Base-by-base conservation (phyloP, 2,329 filamentous ascomycete genomes). In the Emergomyces africanus region DNA sequence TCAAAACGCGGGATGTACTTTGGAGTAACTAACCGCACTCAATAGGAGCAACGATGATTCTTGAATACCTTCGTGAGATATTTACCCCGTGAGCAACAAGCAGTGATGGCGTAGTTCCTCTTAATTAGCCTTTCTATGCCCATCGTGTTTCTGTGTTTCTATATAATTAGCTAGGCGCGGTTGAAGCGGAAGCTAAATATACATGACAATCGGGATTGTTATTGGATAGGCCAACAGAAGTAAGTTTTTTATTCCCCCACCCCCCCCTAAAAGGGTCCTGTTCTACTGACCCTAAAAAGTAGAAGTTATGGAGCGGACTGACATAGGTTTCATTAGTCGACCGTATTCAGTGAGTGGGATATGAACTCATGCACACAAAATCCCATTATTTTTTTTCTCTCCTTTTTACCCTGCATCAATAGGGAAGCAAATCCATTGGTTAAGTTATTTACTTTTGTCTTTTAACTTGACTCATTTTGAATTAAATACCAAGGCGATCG, bases 1-100 rank as follows among this genome's bases (percentile, higher is more conserved):
- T 28, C 6, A 5, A 15, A 50, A 20, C 28, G 23, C 33, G 30
- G 9, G 18, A 18, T 49, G 12, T 23, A 6, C 5, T 20, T 23
- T 25, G 10, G n/a, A n/a, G 12, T 30, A 33, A 12, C n/a, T 50
- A 35, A 50, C 18, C 5, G 6, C 3, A 14, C 10, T 25, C 25
- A 61, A 62, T 66, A 70, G 74, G 76, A 15, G 65, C 71, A 30
- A 68, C 74, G 25, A 70, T 78, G 66, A 75, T 82, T 25, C 70
- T 80, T 39, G 71, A 75, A 28, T 82, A 82, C 64, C 71, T 82
- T 23, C 73, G 78, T 80, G 64, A 70, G 77, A 71, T 14, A 42
- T 63, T 56, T 15, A 9, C 14, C 28, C 25, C 33, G 12, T 33
- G 25, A 33, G 14, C n/a, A 51, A 6, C 28, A n/a, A 51, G 49